Base-by-base conservation (phyloP, 192 early-diverging fungal species). In the Geranomyces michiganensis region DNA sequence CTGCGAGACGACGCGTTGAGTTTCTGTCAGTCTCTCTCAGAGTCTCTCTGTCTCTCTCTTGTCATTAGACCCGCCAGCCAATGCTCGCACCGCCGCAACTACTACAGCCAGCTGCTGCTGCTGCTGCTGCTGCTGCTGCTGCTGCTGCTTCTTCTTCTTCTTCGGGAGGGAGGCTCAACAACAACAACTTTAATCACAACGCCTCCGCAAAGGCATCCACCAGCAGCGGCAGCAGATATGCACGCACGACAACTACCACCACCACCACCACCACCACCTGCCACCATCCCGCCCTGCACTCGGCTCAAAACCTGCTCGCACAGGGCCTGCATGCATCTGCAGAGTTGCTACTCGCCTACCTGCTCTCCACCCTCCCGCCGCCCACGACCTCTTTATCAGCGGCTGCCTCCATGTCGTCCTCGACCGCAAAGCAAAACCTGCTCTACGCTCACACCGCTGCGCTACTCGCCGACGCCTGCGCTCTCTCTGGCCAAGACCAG, bases 301-400 rank as follows among this genome's bases (percentile, higher is more conserved):
- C 3, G 58, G 65, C 53, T 6, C 62, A 44, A 46, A 13, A 64
- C 41, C 29, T 64, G 5, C n/a, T 64, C 2, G 27, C 19, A 7
- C 32, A 64, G 15, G 41, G 44, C 1, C 36, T 64, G 43, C 3
- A 26, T 10, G 3, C 46, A 12, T 67, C 65, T 6, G 65, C 65
- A 17, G 65, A 56, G 31, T 48, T 67, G 17, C 31, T 55, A 31
- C 24, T 51, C 46, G 30, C 19, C 65, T 56, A 17, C 10, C 49
- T 45, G 62, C 14, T 64, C 1, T 26, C 41, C 3, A 45, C 43
- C 33, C 17, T 46, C 29, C 5, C 36, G 10, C 36, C 36, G 41
- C 17, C 43, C 5, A 26, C 62, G 62, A 45, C 43, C 27, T 41
- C 41, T 21, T 32, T n/a, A 56, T 56, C 14, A n/a, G 24, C 24